A percentile compares a stretch with the other conserved stretches of the same genome.
phyloP scores from a whole-genome alignment of 2,329 filamentous ascomycete genomes.

The Ophiocordyceps robertsii region DNA sequence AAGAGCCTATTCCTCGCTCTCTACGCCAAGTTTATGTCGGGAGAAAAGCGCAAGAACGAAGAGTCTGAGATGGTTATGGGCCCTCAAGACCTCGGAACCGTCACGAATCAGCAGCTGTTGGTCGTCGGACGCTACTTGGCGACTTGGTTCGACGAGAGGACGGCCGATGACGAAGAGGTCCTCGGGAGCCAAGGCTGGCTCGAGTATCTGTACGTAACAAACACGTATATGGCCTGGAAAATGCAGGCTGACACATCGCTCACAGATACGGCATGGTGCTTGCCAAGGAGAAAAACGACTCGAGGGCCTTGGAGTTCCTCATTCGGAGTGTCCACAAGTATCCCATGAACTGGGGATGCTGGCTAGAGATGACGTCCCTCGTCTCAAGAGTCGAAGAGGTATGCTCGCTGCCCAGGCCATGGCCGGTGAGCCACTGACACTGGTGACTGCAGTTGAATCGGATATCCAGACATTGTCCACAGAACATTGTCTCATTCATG shows the following conservation, averaged over 20 bases:
- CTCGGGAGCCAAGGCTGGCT: slow-evolving; percentile 76
- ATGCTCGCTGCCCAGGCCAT: slow-evolving; percentile 17
- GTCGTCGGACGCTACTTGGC: slow-evolving; percentile 64
- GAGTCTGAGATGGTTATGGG: slow-evolving; percentile 96
- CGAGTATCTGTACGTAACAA: slow-evolving; percentile 52
- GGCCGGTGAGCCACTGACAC: not conserved
- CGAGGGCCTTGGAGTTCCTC: slow-evolving; percentile 74
- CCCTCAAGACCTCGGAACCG: slow-evolving; percentile 74
- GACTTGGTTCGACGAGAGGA: slow-evolving; percentile 62
- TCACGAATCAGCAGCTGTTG: slow-evolving; percentile 73
- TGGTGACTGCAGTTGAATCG: slow-evolving; percentile 46
- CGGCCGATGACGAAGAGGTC: slow-evolving; percentile 42
- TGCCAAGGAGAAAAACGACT: slow-evolving; percentile 80
- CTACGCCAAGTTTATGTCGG: slow-evolving; percentile 84
- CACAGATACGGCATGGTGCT: slow-evolving; percentile 76
- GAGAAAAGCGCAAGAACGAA: slow-evolving; percentile 92
- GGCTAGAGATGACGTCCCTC: slow-evolving; percentile 80
- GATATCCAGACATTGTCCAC: slow-evolving; percentile 60
- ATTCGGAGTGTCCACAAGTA: slow-evolving; percentile 77
- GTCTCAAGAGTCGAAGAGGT: slow-evolving; percentile 73
- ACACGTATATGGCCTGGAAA: not conserved
- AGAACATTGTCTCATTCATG: slow-evolving; percentile 85
- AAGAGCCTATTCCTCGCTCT: slow-evolving; percentile 85
- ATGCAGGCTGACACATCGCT: not conserved
- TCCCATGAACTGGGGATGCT: slow-evolving; percentile 94